Percentiles rank a stretch among this genome's conserved stretches.
phyloP scores from a whole-genome alignment of 1,284 basidiomycete species.

The Afroboletus lepidellus region DNA sequence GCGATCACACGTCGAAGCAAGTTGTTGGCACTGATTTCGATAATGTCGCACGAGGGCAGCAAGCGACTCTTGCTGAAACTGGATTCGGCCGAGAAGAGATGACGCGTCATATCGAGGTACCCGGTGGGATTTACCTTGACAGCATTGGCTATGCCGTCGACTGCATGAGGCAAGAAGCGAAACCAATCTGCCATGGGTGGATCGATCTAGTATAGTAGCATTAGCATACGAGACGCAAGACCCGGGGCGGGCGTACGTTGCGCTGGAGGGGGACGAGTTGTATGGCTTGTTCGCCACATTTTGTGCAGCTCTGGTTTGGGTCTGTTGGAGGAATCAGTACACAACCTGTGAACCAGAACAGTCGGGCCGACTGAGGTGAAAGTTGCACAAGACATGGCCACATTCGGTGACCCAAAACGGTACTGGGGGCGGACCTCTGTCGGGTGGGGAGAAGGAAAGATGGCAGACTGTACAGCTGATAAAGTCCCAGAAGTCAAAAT shows the following conservation, averaged over 20 bases:
- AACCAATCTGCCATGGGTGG: constrained; percentile 80
- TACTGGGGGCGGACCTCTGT: constrained; percentile 51
- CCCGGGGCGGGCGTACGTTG: constrained; percentile 50
- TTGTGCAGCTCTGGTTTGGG: constrained; percentile 66
- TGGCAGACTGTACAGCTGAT: constrained; percentile 68
- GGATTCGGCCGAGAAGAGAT: constrained; percentile 4
- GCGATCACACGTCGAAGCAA: constrained; percentile 34
- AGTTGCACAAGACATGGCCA: constrained; percentile 78
- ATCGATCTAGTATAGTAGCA: constrained; percentile 56
- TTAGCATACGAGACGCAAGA: background rate
- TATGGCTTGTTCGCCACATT: constrained; percentile 61
- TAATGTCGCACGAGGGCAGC: constrained; percentile 63
- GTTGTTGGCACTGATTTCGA: constrained; percentile 41
- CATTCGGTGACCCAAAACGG: constrained; percentile 87
- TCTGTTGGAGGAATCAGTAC: constrained; percentile 38
- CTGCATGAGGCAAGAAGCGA: constrained; percentile 52
- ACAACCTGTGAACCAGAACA: background rate
- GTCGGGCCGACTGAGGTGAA: constrained; percentile 66
- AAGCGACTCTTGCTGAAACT: constrained; percentile 81
- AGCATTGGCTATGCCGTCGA: constrained; percentile 63
- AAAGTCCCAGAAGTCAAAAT: constrained; percentile 77
- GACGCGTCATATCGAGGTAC: background rate
- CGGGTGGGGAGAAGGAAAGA: constrained; percentile 52
- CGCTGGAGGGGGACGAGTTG: constrained; percentile 69
- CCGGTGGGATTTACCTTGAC: constrained; percentile 50